Percentiles rank a stretch among this genome's conserved stretches.
Conservation (phyloP, 495 filamentous ascomycete genomes). For the Penicillium bovifimosum region DNA sequence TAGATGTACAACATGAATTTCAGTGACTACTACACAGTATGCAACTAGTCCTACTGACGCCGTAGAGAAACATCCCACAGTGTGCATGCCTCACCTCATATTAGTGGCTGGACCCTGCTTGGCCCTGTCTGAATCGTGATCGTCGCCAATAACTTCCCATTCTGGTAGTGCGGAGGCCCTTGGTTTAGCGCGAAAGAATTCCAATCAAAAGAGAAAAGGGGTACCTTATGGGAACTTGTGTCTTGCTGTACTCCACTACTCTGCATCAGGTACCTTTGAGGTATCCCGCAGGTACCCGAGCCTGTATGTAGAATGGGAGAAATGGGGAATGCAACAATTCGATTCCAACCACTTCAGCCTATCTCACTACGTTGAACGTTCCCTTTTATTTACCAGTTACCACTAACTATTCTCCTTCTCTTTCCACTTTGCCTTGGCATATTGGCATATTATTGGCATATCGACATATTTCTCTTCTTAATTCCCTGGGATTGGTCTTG, state of each 20-base stretch:
- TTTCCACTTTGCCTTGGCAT: neutral
- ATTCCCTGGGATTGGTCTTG: too few relatives aligned
- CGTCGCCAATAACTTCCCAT: slow-evolving; percentile 11
- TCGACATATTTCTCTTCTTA: neutral
- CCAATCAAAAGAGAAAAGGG: slow-evolving; percentile 5
- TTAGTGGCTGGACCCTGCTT: slow-evolving; percentile 18
- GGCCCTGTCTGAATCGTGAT: slow-evolving; percentile 16
- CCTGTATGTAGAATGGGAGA: neutral
- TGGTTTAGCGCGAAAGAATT: slow-evolving; percentile 12
- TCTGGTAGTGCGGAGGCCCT: slow-evolving; percentile 16
- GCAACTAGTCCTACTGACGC: too few relatives aligned
- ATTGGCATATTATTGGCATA: neutral
- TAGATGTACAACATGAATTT: too few relatives aligned
- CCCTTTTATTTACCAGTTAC: neutral
- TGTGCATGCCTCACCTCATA: neutral
- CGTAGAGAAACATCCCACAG: too few relatives aligned
- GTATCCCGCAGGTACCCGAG: slow-evolving; percentile 5
- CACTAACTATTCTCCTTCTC: neutral
- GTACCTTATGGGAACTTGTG: slow-evolving; percentile 6
- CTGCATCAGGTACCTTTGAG: slow-evolving; percentile 1
- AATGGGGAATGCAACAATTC: slow-evolving; percentile 3
- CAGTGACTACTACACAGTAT: too few relatives aligned
- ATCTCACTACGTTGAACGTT: neutral
- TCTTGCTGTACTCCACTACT: neutral
- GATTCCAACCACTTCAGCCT: neutral